Evolutionary conservation across 2,329 filamentous ascomycete genomes (phyloP).

Genomic region (Fusarium sp.): DNA sequence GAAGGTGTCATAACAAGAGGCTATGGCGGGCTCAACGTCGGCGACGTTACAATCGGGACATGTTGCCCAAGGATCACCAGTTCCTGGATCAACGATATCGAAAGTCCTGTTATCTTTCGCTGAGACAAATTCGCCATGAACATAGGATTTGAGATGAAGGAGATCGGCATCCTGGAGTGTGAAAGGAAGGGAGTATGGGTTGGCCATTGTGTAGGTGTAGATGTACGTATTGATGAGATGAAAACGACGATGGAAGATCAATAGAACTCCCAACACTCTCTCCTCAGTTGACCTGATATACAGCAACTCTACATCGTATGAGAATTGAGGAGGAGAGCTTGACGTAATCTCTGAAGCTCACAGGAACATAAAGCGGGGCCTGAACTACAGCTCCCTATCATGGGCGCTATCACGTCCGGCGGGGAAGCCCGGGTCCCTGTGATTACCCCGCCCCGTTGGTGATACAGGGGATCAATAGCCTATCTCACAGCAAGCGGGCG

Average conservation of each 20-base stretch:
- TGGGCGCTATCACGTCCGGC: background rate
- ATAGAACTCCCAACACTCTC: no score
- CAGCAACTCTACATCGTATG: background rate
- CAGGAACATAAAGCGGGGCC: background rate
- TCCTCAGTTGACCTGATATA: background rate
- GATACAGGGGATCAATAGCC: background rate
- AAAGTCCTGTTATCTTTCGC: background rate
- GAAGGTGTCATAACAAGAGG: background rate
- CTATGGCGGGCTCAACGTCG: constrained; percentile 46
- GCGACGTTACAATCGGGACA: constrained; percentile 3
- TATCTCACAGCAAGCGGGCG: background rate
- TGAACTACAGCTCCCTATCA: background rate
- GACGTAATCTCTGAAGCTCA: background rate
- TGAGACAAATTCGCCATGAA: constrained; percentile 1
- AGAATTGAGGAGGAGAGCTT: background rate
- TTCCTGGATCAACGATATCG: constrained; percentile 11
- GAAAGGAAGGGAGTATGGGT: background rate
- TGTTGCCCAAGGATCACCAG: background rate
- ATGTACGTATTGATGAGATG: background rate
- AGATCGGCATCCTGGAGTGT: background rate
- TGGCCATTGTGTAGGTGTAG: background rate
- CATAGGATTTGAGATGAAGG: background rate
- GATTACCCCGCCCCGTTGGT: background rate
- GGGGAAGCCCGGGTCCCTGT: background rate
- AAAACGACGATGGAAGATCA: background rate